A percentile compares a stretch with the other conserved stretches of the same genome.
Conservation (phyloP, 1,284 basidiomycete species). For the Trametes versicolor region DNA sequence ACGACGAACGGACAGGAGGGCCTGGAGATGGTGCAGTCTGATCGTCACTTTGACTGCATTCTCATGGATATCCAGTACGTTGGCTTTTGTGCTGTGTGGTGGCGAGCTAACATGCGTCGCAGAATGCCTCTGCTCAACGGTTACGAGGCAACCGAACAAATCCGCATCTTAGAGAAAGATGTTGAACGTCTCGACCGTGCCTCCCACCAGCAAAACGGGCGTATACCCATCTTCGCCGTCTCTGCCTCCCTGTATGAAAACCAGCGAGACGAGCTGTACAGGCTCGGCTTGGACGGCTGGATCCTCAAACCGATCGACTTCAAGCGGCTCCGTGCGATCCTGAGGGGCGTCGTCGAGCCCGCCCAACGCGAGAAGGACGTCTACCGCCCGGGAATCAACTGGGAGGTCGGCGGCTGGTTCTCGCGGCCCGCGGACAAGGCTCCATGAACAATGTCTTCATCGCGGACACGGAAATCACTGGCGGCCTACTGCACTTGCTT, state of each 20-base stretch:
- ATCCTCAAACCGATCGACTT: conserved; percentile 90
- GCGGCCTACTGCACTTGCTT: conserved; percentile 1
- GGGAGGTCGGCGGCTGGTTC: conserved; percentile 82
- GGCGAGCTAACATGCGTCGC: conserved; percentile 10
- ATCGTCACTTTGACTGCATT: conserved; percentile 77
- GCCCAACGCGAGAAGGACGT: conserved; percentile 62
- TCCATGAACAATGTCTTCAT: background rate
- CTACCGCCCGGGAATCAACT: conserved; percentile 67
- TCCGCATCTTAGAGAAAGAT: conserved; percentile 67
- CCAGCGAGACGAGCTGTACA: conserved; percentile 67
- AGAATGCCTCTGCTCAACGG: conserved; percentile 90
- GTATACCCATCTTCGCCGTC: conserved; percentile 87
- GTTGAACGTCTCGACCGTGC: conserved; percentile 39
- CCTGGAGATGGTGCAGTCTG: conserved; percentile 66
- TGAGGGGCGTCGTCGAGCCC: conserved; percentile 68
- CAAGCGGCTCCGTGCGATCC: conserved; percentile 67
- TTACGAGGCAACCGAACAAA: conserved; percentile 75
- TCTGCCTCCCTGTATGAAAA: conserved; percentile 79
- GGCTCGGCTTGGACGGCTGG: conserved; percentile 84
- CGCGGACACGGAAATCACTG: background rate
- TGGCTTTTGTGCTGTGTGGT: background rate
- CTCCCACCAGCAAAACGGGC: conserved; percentile 68
- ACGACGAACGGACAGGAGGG: conserved; percentile 85
- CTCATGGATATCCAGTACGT: conserved; percentile 89
- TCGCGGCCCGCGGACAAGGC: conserved; percentile 9